Base-by-base conservation (phyloP, 1,284 basidiomycete species). In the Cystobasidium slooffiae region DNA sequence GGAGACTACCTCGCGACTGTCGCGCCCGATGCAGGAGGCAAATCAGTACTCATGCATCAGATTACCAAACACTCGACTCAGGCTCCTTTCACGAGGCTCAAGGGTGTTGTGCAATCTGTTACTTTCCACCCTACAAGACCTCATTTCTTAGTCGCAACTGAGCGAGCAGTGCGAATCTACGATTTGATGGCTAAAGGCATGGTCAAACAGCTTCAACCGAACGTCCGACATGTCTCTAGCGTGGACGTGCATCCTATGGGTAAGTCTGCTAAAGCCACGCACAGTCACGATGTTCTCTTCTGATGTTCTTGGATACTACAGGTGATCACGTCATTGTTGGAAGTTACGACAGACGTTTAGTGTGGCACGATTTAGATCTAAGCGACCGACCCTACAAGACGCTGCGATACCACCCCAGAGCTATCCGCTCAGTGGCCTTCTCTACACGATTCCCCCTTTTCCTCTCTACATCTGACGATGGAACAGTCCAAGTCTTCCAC, bases 361-460 rank as follows among this genome's bases (percentile, higher is more conserved):
- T 93, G 80, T 99, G 97, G 97, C 99, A 99, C 83, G 97, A 99
- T 84, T 85, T 99, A 75, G 97, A 99, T 81, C 88, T 99, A 69
- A 92, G 90, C 79, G 90, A 91, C 78, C 94, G 96, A 82, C 97
- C 97, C 1, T 99, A 95, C 87, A 97, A 97, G 84, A 90, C 97
- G 73, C 85, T 99, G 78, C 89, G 94, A 89, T 99, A 98, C 83
- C 97, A 99, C 84, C 85, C 90, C 7, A 89, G 91, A 75, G 97
- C 97, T 24, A 91, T 99, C 77, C 90, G 97, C 75, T 90, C 91
- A 6, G 86, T 99, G 59, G 88, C 90, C 68, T 99, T 96, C 87
- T 94, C 97, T 81, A 91, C 92, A n/a, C 89, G 88, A 53, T 94
- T 94, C 83, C 97, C 97, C 41, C 88, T 99, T 24, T 98, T 99